phyloP scores from a whole-genome alignment of 768 basidiomycete genomes.

The Agaricus subrufescens region DNA sequence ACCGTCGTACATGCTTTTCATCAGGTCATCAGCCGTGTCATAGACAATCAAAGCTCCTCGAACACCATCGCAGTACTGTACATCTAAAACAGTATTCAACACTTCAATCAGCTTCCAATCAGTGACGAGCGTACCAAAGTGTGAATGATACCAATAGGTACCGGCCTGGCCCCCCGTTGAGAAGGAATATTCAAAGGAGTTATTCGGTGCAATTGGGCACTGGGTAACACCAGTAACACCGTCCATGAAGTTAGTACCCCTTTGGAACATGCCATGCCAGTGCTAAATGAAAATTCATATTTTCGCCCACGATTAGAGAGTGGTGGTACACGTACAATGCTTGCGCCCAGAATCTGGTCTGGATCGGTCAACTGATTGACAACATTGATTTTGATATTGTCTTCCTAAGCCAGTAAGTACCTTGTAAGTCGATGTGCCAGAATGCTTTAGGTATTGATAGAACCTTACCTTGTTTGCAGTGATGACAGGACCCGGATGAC shows the following conservation, averaged over 20 bases:
- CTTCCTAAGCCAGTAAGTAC: slow-evolving; percentile 20
- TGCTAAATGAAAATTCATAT: slow-evolving; percentile 26
- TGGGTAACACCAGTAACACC: slow-evolving; percentile 35
- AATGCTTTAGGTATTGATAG: neutral
- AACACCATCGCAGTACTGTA: slow-evolving; percentile 45
- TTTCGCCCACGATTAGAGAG: neutral
- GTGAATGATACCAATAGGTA: slow-evolving; percentile 36
- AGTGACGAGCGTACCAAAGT: slow-evolving; percentile 9
- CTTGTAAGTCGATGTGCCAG: neutral
- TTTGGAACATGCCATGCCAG: slow-evolving; percentile 38
- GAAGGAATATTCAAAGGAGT: slow-evolving; percentile 37
- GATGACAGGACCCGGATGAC: slow-evolving; percentile 14
- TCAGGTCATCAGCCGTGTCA: slow-evolving; percentile 18
- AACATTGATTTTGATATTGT: slow-evolving; percentile 41
- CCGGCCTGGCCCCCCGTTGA: slow-evolving; percentile 30
- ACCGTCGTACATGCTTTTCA: slow-evolving; percentile 14
- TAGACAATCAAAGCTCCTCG: slow-evolving; percentile 35
- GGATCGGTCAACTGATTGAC: slow-evolving; percentile 40
- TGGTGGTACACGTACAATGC: slow-evolving; percentile 31
- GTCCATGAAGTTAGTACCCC: slow-evolving; percentile 32
- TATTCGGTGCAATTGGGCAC: slow-evolving; percentile 34
- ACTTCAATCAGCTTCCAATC: neutral
- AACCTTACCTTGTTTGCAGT: slow-evolving; percentile 8
- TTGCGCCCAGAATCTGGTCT: slow-evolving; percentile 44
- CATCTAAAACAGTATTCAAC: slow-evolving; percentile 10